These are phyloP conservation scores for Aspergillus indologenus DNA, from an alignment of 495 filamentous ascomycete genomes.

Conservation along the genomic window DNA sequence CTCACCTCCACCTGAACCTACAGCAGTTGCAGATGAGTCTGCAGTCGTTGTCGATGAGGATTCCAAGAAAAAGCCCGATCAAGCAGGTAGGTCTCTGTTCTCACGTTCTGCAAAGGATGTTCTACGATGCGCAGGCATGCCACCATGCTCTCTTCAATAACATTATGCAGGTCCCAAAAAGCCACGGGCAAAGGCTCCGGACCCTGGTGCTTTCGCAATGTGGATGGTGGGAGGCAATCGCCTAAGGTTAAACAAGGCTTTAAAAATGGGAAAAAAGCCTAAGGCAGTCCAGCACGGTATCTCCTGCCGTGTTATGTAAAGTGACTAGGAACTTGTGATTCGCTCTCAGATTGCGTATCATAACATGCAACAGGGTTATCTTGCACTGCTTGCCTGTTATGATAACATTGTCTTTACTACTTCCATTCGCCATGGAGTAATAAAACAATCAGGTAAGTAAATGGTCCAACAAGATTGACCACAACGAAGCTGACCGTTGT, in stretches of 20 bases:
- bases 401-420: not conserved
- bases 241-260: constrained; percentile 28
- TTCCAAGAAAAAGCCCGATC: constrained; percentile 36
- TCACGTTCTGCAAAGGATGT: too few species aligned
- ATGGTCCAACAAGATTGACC: not conserved
- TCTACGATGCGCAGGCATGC: too few species aligned
- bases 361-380: not conserved
- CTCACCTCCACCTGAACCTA: constrained; percentile 19
- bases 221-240: constrained; percentile 42
- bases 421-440: not conserved
- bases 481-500: not conserved
- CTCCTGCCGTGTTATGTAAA: constrained; percentile 24
- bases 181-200: constrained; percentile 21
- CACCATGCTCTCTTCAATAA: too few species aligned
- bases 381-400: not conserved
- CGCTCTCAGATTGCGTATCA: constrained; percentile 4
- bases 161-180: constrained; percentile 30
- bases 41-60: constrained; percentile 19
- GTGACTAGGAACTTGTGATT: constrained; percentile 6
- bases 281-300: constrained; percentile 24
- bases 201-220: constrained; percentile 36
- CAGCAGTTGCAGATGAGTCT: constrained; percentile 24
- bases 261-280: constrained; percentile 40
- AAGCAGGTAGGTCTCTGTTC: constrained; percentile 22
- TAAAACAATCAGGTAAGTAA: not conserved